Base-by-base conservation (phyloP, 805 yeast genomes). In the Starmerella asiatica region DNA sequence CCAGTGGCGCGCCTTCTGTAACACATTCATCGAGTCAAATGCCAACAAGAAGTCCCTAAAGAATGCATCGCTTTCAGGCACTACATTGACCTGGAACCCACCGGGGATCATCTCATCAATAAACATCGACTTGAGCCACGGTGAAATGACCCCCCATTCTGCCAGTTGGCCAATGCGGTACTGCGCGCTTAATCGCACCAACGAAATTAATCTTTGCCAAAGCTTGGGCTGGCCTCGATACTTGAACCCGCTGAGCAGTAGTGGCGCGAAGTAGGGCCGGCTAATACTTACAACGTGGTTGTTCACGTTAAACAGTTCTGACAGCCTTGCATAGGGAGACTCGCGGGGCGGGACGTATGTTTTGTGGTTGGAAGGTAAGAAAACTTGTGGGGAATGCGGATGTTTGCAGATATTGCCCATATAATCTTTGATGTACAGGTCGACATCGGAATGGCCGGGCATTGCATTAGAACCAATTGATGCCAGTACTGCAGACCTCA, bases 251-350 rank as follows among this genome's bases (percentile, higher is more conserved):
- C 81, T 79, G 28, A 81, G 75, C 32, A 91, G 70, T 41, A 88
- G 64, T 1, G 97, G 96, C 0, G 95, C 94, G 50, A 88, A 64
- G 53, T 88, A 91, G 0, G 97, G 96, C 46, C 96, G 69, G 7
- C 97, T 94, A 48, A 88, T 66, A 17, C 95, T 82, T 1, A 86
- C 86, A 23, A 91, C 68, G 54, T 84, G 88, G 58, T 86, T 93
- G 59, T 91, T 91, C 19, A 91, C 97, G 52, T 91, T 91, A 64
- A 88, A 91, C 43, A 88, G 67, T 57, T 91, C 97, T 0, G 95
- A 79, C 35, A 88, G 68, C 39, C 94, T 65, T 1, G 91, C 80
- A 55, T 88, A 88, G 0, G 96, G 94, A 9, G 79, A 73, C 30
- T 70, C 68, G 50, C 68, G 56, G 50, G 72, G 54, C 40, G 63